A percentile compares a stretch with the other conserved stretches of the same genome.
phyloP scores from a whole-genome alignment of 1,284 basidiomycete genomes.

The Kwoniella shivajii region DNA sequence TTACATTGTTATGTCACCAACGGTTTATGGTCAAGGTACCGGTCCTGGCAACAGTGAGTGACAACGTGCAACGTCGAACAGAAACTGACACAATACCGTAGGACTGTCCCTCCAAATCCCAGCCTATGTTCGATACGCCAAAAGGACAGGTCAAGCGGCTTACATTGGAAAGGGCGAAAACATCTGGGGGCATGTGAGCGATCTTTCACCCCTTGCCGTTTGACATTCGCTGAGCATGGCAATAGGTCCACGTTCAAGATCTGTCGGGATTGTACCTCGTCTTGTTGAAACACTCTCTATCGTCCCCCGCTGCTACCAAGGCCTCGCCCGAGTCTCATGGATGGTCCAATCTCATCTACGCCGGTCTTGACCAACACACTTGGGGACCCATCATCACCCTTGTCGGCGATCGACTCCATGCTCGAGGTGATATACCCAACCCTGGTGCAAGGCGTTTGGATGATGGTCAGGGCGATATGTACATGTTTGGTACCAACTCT shows the following conservation, averaged over 20 bases:
- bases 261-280: conserved; percentile 17
- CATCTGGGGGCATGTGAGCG: conserved; percentile 25
- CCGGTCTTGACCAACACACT: conserved; percentile 19
- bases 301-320: conserved; percentile 1
- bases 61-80: background rate
- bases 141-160: conserved; percentile 20
- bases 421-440: conserved; percentile 18
- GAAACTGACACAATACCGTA: conserved; percentile 1
- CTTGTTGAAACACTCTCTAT: conserved; percentile 13
- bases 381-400: conserved; percentile 23
- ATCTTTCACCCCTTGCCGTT: background rate
- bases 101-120: conserved; percentile 25
- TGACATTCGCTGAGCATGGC: background rate
- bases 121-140: conserved; percentile 24
- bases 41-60: conserved; percentile 25
- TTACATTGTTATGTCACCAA: conserved; percentile 22
- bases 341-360: conserved; percentile 30
- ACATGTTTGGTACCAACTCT: conserved; percentile 28
- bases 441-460: conserved; percentile 16
- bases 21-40: conserved; percentile 23
- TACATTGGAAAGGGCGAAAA: conserved; percentile 27
- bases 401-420: conserved; percentile 17
- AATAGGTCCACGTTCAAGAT: conserved; percentile 23
- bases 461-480: conserved; percentile 20
- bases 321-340: conserved; percentile 17